These are phyloP conservation scores for Plasmodium inui DNA, from an alignment of 169 alveolate genomes.

Conservation along the genomic window DNA sequence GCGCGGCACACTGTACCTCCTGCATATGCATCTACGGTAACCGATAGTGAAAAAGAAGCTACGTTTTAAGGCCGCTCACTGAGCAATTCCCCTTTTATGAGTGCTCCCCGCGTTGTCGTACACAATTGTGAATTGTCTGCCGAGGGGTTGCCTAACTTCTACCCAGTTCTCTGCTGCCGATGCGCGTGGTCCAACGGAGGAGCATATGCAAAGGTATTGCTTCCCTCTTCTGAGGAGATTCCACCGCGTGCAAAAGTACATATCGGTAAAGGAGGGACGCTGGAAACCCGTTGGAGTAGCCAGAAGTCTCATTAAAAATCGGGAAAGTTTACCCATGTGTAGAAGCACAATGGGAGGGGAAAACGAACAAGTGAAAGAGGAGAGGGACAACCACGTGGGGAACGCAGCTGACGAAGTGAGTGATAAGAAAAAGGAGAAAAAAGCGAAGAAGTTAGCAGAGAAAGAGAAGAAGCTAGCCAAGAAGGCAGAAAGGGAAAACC, in stretches of 20 bases:
- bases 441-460: constrained; percentile 47
- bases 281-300: not conserved
- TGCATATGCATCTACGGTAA: not conserved
- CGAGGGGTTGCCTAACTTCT: not conserved
- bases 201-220: not conserved
- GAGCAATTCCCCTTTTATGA: not conserved
- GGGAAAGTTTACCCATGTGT: not conserved
- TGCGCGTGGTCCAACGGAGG: not conserved
- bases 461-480: constrained; percentile 71
- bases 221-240: not conserved
- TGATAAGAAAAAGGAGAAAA: constrained; percentile 74
- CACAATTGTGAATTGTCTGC: not conserved
- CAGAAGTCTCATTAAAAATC: not conserved
- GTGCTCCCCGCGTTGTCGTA: not conserved
- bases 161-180: not conserved
- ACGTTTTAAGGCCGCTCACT: not conserved
- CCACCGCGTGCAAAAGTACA: constrained; percentile 4
- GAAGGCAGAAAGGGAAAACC: constrained; percentile 73
- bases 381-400: not conserved
- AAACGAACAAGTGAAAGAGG: not conserved
- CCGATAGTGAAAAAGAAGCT: not conserved
- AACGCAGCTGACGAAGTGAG: constrained; percentile 4
- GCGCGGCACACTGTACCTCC: not conserved
- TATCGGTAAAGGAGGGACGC: not conserved
- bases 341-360: constrained; percentile 24